Evolutionary conservation across 345 rosid genomes (phyloP).

Genomic region (Raphanus sativus): DNA sequence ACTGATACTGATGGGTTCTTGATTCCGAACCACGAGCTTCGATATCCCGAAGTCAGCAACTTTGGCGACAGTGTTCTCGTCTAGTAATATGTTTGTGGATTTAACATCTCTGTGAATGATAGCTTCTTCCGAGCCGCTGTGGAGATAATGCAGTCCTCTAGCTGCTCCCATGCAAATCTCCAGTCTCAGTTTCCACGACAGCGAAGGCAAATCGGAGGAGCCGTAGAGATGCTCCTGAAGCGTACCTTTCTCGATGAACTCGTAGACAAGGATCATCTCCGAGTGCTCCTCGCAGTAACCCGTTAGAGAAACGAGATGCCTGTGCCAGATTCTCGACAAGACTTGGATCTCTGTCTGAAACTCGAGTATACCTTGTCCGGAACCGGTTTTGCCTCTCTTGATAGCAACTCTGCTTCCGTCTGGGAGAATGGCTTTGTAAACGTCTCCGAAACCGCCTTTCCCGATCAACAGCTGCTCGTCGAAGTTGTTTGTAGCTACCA

Average conservation of each 20-base stretch:
- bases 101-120: conserved; percentile 39
- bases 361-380: conserved; percentile 35
- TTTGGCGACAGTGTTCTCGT: conserved; percentile 32
- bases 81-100: conserved; percentile 38
- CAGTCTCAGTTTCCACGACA: conserved; percentile 34
- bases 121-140: conserved; percentile 37
- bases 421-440: conserved; percentile 30
- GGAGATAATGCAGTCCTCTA: conserved; percentile 33
- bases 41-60: conserved; percentile 36
- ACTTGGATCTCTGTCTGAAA: conserved; percentile 38
- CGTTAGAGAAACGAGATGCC: conserved; percentile 63
- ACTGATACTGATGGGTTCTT: conserved; percentile 31
- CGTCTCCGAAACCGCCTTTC: conserved; percentile 31
- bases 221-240: conserved; percentile 35
- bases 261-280: conserved; percentile 41
- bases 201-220: not conserved
- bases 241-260: conserved; percentile 41
- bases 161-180: conserved; percentile 41
- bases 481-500: conserved; percentile 32
- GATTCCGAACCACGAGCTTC: conserved; percentile 7
- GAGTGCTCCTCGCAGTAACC: conserved; percentile 63
- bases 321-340: conserved; percentile 63
- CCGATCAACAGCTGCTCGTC: conserved; percentile 23
- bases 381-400: conserved; percentile 27
- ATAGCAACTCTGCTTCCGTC: conserved; percentile 28